Evolutionary conservation across 1,284 basidiomycete species (phyloP), one percentile per base, ranked within the genome.

Genomic region (Mrakiaceae sp.): DNA sequence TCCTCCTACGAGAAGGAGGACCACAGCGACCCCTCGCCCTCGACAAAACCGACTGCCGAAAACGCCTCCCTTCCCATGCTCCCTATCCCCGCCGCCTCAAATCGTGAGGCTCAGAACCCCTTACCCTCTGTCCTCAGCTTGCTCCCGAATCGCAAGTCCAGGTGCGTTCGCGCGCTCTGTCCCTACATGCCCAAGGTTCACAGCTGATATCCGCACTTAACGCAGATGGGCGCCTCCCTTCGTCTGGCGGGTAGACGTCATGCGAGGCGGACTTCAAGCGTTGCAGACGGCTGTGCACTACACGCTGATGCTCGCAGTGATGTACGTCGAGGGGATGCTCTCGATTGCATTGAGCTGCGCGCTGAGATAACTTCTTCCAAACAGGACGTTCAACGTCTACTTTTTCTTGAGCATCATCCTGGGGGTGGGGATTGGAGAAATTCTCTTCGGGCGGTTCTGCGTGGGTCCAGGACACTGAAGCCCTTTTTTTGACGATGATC

Each of bases 361-460:
- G 4, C 40, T 3, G 43, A 6, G 50, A 42, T 42, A 6, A 11
- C n/a, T 8, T 59, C 16, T 47, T 27, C 16, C 16, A 27, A 14
- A 39, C 57, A 77, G 76, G 76, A 74, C 72, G 5, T 77, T 75
- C 70, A 73, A 76, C 60, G 64, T 75, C 5, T 77, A 73, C 72
- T 76, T 73, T 67, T 71, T 74, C 66, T 67, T 76, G 50, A 60
- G 68, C 1, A 68, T 75, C 14, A 69, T 75, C n/a, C 60, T 74
- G 7, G 76, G 76, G 3, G 67, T 68, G 3, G 75, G 72, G 4
- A 70, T 75, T 39, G 74, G 74, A 10, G 76, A 77, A 65, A 67
- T 69, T 50, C 57, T 76, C 62, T 77, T 77, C 53, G 76, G 76
- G 1, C 59, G 69, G 16, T 59, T 64, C 40, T 40, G 16, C 8